Evolutionary conservation across 1,139 yeast species (phyloP).

Genomic region (Suhomyces maxii): DNA sequence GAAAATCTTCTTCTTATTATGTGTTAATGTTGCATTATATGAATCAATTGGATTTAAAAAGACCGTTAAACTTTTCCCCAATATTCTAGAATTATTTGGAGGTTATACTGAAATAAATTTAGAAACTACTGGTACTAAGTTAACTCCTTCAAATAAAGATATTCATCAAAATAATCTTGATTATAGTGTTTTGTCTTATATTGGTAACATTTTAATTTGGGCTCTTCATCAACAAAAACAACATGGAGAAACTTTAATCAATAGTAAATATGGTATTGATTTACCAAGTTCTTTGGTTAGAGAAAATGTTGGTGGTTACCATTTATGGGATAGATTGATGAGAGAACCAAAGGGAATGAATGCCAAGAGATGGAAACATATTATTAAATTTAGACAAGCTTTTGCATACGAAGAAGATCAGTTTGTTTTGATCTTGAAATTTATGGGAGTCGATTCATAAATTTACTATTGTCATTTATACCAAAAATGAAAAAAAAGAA

Average conservation of each 20-base stretch:
- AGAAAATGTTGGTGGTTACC: slow-evolving; percentile 41
- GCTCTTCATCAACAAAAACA: slow-evolving; percentile 29
- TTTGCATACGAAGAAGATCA: slow-evolving; percentile 47
- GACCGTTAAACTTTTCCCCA: slow-evolving; percentile 27
- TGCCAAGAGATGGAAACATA: slow-evolving; percentile 49
- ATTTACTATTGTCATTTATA: too few relatives aligned
- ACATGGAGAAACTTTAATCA: slow-evolving; percentile 18
- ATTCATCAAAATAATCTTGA: slow-evolving; percentile 41
- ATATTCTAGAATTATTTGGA: slow-evolving; percentile 33
- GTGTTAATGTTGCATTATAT: slow-evolving; percentile 40
- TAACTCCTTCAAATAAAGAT: slow-evolving; percentile 37
- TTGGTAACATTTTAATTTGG: slow-evolving; percentile 48
- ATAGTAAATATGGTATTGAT: slow-evolving; percentile 22
- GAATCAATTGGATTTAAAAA: slow-evolving; percentile 41
- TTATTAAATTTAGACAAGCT: slow-evolving; percentile 39
- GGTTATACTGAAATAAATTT: slow-evolving; percentile 37
- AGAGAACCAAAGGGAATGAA: slow-evolving; percentile 38
- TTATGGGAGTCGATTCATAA: slow-evolving; percentile 29
- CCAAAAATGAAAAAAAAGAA: too few relatives aligned
- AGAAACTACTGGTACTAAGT: slow-evolving; percentile 34
- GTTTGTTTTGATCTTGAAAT: slow-evolving; percentile 41
- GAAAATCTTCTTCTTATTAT: slow-evolving; percentile 31
- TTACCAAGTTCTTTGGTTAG: slow-evolving; percentile 22
- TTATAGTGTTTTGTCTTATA: slow-evolving; percentile 39
- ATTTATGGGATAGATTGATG: slow-evolving; percentile 45